Evolutionary conservation across 2,329 filamentous ascomycete genomes (phyloP).

Genomic region (Cladophialophora exuberans): DNA sequence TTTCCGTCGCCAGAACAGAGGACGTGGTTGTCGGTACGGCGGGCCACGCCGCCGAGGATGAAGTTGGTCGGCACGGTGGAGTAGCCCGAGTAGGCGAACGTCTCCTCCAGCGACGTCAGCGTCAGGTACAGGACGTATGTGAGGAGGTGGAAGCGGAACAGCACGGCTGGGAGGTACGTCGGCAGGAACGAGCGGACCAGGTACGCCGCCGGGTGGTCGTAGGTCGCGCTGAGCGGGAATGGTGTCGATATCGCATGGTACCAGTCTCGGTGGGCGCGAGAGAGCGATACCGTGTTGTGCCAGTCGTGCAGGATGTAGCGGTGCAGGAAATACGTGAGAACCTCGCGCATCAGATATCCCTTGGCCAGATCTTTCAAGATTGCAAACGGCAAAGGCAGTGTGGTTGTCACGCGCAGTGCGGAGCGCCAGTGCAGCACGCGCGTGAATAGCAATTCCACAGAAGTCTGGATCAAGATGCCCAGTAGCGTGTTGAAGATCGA

Average conservation of each 20-base stretch:
- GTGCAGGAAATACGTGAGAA: constrained; percentile 75
- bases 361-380: constrained; percentile 59
- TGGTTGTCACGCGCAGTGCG: constrained; percentile 61
- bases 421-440: constrained; percentile 57
- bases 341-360: constrained; percentile 61
- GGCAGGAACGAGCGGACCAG: constrained; percentile 59
- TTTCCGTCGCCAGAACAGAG: constrained; percentile 50
- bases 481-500: constrained; percentile 60
- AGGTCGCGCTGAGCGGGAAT: constrained; percentile 61
- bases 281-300: constrained; percentile 32
- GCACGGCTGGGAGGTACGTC: constrained; percentile 58
- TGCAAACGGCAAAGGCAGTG: constrained; percentile 65
- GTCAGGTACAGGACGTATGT: constrained; percentile 61
- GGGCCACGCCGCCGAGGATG: constrained; percentile 61
- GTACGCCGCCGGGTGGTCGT: constrained; percentile 63
- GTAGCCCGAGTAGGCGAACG: constrained; percentile 64
- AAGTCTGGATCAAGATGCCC: constrained; percentile 57
- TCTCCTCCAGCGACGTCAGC: constrained; percentile 61
- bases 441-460: constrained; percentile 59
- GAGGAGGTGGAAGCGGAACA: constrained; percentile 64
- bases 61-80: constrained; percentile 60
- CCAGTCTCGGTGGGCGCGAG: constrained; percentile 54
- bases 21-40: constrained; percentile 60
- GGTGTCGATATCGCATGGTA: constrained; percentile 56
- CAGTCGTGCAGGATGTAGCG: constrained; percentile 67